Base-by-base conservation (phyloP, 2,329 filamentous ascomycete genomes). In the Colletotrichum lindemuthianum region DNA sequence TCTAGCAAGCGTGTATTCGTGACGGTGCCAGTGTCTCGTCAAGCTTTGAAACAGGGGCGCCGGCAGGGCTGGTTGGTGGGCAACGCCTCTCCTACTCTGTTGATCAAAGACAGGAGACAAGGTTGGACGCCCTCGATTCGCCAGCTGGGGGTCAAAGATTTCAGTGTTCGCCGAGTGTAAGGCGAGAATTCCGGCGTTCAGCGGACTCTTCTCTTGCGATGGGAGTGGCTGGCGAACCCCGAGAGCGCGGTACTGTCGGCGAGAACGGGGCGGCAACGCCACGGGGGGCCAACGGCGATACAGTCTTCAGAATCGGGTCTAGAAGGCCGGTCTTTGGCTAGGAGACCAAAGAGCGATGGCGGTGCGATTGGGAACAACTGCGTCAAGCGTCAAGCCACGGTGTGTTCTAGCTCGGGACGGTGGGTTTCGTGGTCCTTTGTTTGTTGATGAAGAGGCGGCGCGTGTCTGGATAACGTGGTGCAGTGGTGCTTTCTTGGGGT, bases 361-460 rank as follows among this genome's bases (percentile, higher is more conserved):
- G n/a, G 34, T 33, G 49, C 52, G 16, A 15, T 24, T 65, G 39
- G 57, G 50, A n/a, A 49, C n/a, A 49, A 16, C 34, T 13, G 48
- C 55, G 39, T 59, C 43, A 49, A 43, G 34, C 13, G 5, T 5
- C 10, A 53, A 41, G 54, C 59, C 54, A 63, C 55, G 15, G 36
- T 10, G 12, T 9, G 24, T 9, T 48, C 48, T 60, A 60, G 56
- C 48, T 41, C 33, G 60, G 49, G 37, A 11, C 41, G 41, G 39
- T 60, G 32, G 44, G 8, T 39, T 36, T 34, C 13, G 47, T 3
- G 13, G 34, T 41, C 52, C 60, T 63, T 63, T 63, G 60, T 63
- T 24, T 40, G 5, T 40, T 44, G n/a, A 13, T 11, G 41, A 40
- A 53, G 40, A 13, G 54, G 39, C 39, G 47, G 47, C 24, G 55